Conservation (phyloP, 371 early-diverging fungal species). For the Dipsacomyces acuminosporus region DNA sequence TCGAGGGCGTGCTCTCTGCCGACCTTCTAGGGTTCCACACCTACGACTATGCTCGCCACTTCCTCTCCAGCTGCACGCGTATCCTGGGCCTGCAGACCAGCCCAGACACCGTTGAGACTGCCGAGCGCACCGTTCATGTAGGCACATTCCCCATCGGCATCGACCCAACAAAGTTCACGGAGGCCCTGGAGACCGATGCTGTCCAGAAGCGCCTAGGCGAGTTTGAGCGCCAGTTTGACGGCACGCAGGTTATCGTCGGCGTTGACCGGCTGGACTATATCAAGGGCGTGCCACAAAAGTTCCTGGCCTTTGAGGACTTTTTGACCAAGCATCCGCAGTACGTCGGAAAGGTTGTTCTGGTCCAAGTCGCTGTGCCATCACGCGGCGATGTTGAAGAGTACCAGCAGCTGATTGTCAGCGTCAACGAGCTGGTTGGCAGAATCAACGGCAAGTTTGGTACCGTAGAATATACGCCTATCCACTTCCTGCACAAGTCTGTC, state of each 20-base stretch:
- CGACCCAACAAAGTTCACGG: slow-evolving; percentile 91
- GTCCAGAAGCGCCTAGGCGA: slow-evolving; percentile 71
- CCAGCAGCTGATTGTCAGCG: slow-evolving; percentile 79
- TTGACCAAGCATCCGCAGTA: slow-evolving; percentile 88
- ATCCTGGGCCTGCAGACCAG: slow-evolving; percentile 86
- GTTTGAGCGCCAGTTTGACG: slow-evolving; percentile 81
- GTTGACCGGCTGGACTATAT: slow-evolving; percentile 99
- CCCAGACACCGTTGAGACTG: slow-evolving; percentile 89
- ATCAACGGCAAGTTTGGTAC: slow-evolving; percentile 94
- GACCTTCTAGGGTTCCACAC: slow-evolving; percentile 99
- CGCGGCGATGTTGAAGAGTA: slow-evolving; percentile 97
- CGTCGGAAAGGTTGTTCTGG: slow-evolving; percentile 89
- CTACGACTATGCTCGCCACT: slow-evolving; percentile 99
- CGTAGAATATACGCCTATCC: slow-evolving; percentile 96
- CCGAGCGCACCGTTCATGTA: slow-evolving; percentile 83
- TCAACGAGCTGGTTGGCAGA: slow-evolving; percentile 94
- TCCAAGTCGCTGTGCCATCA: slow-evolving; percentile 98
- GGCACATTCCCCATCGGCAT: slow-evolving; percentile 99
- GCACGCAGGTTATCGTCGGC: slow-evolving; percentile 90
- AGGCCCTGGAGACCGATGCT: slow-evolving; percentile 64
- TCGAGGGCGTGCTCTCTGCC: slow-evolving; percentile 83
- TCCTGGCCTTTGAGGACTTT: slow-evolving; percentile 95
- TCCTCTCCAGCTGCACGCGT: slow-evolving; percentile 91
- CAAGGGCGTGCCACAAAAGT: slow-evolving; percentile 99
- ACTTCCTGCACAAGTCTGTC: slow-evolving; percentile 96